These are phyloP conservation scores for Coniochaeta prunicola DNA, from an alignment of 2,329 filamentous ascomycete species.

Conservation along the genomic window DNA sequence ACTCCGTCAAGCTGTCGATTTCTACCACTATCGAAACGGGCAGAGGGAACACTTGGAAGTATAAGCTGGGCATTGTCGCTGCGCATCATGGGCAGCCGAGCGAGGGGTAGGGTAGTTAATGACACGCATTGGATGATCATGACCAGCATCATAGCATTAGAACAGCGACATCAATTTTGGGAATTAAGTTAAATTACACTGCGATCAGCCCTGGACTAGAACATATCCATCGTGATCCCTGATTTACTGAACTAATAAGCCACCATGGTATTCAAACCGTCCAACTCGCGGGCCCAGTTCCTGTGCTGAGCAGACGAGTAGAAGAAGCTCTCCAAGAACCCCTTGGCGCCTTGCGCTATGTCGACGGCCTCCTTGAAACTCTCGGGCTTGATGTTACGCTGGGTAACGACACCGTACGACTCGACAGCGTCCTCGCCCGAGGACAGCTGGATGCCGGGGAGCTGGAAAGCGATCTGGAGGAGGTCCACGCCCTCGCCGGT, in stretches of 20 bases:
- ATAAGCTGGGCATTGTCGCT: background rate
- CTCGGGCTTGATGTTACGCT: conserved; percentile 23
- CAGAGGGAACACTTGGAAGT: background rate
- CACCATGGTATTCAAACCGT: conserved; percentile 59
- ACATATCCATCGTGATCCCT: background rate
- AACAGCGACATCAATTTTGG: background rate
- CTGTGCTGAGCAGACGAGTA: conserved; percentile 64
- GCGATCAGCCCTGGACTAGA: background rate
- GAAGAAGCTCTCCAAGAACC: conserved; percentile 66
- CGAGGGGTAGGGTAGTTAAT: background rate
- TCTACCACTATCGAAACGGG: background rate
- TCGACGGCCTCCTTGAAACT: conserved; percentile 47
- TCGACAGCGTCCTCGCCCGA: conserved; percentile 46
- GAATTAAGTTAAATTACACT: background rate
- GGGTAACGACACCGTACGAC: conserved; percentile 60
- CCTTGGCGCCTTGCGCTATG: conserved; percentile 59
- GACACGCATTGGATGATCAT: background rate
- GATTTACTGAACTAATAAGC: conserved; percentile 50
- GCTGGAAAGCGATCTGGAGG: conserved; percentile 39
- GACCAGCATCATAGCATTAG: background rate
- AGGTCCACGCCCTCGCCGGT: conserved; percentile 65
- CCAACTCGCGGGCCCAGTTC: conserved; percentile 67
- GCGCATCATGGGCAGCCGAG: background rate
- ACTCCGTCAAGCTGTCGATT: background rate
- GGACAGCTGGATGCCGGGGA: conserved; percentile 35